Conservation (phyloP, 2,329 filamentous ascomycete species). For the Alternaria viburni region DNA sequence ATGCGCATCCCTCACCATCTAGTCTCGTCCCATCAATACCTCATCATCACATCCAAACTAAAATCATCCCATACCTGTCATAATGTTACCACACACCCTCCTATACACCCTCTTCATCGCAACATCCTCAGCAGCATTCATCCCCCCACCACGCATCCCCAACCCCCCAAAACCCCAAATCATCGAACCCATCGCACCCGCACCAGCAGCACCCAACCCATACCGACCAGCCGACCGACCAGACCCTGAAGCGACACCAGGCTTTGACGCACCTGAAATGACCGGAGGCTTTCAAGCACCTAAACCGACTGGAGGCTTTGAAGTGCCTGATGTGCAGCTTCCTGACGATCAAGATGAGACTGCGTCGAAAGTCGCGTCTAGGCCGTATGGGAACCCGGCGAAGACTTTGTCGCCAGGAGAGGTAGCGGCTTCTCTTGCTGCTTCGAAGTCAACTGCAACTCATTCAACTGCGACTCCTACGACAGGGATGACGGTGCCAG, state of each 20-base stretch:
- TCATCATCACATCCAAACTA: not conserved
- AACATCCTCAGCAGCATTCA: not conserved
- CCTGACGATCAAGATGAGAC: not conserved
- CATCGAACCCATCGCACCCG: not conserved
- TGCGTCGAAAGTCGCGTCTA: not conserved
- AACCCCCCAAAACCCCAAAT: not conserved
- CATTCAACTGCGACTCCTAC: not conserved
- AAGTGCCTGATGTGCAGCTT: not conserved
- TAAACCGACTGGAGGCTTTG: not conserved
- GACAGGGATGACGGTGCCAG: not conserved
- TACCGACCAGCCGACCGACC: not conserved
- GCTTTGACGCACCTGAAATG: not conserved
- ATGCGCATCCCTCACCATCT: not conserved
- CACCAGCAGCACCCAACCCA: not conserved
- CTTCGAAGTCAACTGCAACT: not conserved
- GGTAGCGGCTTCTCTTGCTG: not conserved
- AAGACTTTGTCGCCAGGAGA: not conserved
- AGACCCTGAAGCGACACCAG: not conserved
- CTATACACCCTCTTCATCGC: not conserved
- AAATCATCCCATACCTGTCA: not conserved
- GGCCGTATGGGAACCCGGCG: not conserved
- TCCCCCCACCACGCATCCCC: not conserved
- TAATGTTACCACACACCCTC: not conserved
- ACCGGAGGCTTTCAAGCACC: not conserved
- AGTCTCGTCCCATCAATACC: not conserved